Conservation (phyloP, 164 flowering plant species). For the Magnolia sinica region DNA sequence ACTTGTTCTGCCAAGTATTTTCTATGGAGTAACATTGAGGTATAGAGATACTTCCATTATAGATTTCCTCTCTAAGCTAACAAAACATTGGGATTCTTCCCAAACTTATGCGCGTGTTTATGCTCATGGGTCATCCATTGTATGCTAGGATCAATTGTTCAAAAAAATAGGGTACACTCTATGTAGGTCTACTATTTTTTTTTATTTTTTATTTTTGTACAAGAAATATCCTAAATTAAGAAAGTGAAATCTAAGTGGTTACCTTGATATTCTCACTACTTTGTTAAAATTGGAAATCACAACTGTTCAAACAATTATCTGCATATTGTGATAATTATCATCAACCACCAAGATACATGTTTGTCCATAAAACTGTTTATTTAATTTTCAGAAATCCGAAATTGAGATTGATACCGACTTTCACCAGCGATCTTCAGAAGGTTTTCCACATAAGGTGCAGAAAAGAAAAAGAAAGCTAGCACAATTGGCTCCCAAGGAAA, state of each 20-base stretch:
- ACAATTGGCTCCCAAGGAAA: constrained; percentile 5
- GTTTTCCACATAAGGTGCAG: constrained; percentile 19
- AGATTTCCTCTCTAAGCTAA: neutral
- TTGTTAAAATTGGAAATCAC: too few relatives aligned
- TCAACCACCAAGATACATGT: too few relatives aligned
- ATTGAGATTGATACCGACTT: constrained; percentile 26
- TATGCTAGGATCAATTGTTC: neutral
- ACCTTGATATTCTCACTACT: too few relatives aligned
- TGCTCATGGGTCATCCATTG: neutral
- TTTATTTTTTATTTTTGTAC: too few relatives aligned
- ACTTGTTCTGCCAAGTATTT: constrained; percentile 2
- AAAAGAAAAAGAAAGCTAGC: constrained; percentile 15
- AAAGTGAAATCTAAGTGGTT: too few relatives aligned
- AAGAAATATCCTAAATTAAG: too few relatives aligned
- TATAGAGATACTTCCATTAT: neutral
- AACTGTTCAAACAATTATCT: too few relatives aligned
- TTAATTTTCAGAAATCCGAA: constrained; percentile 5
- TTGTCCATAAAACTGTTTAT: too few relatives aligned
- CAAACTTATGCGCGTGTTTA: neutral
- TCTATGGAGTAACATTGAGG: too few relatives aligned
- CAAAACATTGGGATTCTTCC: neutral
- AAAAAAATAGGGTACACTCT: too few relatives aligned
- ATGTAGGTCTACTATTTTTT: too few relatives aligned
- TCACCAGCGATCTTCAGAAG: constrained; percentile 28
- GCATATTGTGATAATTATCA: too few relatives aligned